These are phyloP conservation scores for Citrus glauca DNA, from an alignment of 345 rosid genomes.

Conservation along the genomic window DNA sequence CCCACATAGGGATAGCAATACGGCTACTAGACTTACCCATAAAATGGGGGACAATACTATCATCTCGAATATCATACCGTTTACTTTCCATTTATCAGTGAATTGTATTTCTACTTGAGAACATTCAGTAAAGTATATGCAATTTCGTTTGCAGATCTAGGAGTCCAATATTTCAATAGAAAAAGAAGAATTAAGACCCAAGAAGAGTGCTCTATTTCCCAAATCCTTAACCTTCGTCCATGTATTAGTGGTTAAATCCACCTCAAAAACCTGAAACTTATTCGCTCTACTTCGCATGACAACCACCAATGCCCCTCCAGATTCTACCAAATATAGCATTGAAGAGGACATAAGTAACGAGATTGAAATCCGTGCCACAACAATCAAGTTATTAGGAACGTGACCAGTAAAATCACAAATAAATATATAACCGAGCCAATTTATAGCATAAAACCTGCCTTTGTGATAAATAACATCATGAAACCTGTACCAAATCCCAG, in stretches of 20 bases:
- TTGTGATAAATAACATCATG: neutral
- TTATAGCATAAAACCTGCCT: neutral
- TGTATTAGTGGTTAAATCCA: neutral
- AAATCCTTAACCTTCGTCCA: neutral
- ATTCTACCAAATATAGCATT: neutral
- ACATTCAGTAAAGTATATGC: neutral
- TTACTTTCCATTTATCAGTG: neutral
- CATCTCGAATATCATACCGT: neutral
- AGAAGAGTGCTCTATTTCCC: neutral
- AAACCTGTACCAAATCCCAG: neutral
- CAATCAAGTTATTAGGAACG: neutral
- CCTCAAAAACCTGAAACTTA: neutral
- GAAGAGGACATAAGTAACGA: too few species aligned
- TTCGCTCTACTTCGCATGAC: neutral
- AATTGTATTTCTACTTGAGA: neutral
- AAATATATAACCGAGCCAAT: neutral
- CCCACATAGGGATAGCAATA: neutral
- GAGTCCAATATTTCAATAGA: neutral
- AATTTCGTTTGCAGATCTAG: neutral
- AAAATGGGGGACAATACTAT: neutral
- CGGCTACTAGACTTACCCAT: neutral
- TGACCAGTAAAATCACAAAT: neutral
- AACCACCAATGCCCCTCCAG: neutral
- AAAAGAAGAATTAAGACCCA: neutral
- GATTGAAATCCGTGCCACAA: too few species aligned